Base-by-base conservation (phyloP, 2,329 filamentous ascomycete genomes). In the Claviceps sp. region DNA sequence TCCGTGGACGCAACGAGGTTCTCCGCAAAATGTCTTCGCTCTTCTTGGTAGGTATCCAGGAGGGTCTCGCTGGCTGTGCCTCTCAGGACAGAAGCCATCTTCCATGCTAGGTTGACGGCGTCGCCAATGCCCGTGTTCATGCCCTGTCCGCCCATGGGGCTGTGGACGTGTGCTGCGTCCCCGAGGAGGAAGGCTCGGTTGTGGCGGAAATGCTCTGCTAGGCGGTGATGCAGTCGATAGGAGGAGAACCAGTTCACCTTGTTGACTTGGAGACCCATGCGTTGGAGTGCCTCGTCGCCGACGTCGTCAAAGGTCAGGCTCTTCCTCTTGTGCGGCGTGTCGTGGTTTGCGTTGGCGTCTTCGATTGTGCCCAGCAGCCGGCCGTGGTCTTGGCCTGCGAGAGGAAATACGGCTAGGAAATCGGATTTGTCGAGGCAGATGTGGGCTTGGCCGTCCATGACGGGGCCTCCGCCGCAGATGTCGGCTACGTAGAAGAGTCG, bases 61-160 rank as follows among this genome's bases (percentile, higher is more conserved):
- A 50, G 19, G 8, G 2, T 4, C 26, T 46, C 43, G 13, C 6
- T 10, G 24, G 43, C 43, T 11, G 6, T 55, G 14, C 61, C 54
- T 7, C 58, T 63, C 8, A 65, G 39, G 1, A 62, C 61, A 1
- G 56, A 48, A 5, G 60, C 68, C 0, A 80, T 58, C 40, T 78
- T 77, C 76, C 77, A 81, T 8, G 70, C 71, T 1, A 81, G 59
- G 44, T 73, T 75, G 30, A 78, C 73, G 0, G 76, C 75, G 58
- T 81, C 77, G 5, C 74, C 72, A 37, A 80, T 70, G 3, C 78
- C 77, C 0, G 77, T 80, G 56, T 81, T 81, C 57, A 81, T 69
- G 0, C 78, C 78, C 56, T 80, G 77, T 0, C 76, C 78, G 0
- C 76, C 77, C 8, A 76, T 75, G 39, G 76, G 74, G 1, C 69